Percentiles rank a stretch among this genome's conserved stretches.
These are phyloP conservation scores for Metschnikowia koreensis DNA, from an alignment of 805 yeast genomes.

Conservation along the genomic window DNA sequence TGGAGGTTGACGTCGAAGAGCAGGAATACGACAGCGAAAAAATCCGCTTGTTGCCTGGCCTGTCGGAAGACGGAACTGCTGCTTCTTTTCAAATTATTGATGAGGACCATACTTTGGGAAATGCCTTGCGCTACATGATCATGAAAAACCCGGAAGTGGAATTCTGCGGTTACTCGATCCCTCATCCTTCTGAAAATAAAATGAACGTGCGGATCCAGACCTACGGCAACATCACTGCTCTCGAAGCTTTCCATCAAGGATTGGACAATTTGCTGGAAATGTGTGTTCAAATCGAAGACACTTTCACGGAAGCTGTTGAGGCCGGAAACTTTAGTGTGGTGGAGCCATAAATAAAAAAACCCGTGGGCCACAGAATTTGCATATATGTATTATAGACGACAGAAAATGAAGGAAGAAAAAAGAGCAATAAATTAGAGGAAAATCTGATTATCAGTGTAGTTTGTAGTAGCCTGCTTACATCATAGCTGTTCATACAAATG, in stretches of 20 bases:
- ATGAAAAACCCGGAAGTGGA: constrained; percentile 98
- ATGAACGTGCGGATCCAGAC: constrained; percentile 93
- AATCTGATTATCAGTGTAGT: too few relatives aligned
- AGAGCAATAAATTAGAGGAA: background rate
- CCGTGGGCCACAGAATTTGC: background rate
- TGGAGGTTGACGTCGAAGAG: constrained; percentile 34
- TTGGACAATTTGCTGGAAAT: constrained; percentile 77
- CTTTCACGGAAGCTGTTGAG: constrained; percentile 66
- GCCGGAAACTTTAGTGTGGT: constrained; percentile 51
- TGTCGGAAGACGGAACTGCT: constrained; percentile 89
- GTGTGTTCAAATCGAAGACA: constrained; percentile 80
- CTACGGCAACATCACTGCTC: constrained; percentile 79
- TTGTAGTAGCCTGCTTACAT: too few relatives aligned
- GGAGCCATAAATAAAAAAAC: constrained; percentile 43
- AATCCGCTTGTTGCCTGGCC: constrained; percentile 74
- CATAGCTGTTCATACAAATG: too few relatives aligned
- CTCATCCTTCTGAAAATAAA: constrained; percentile 93
- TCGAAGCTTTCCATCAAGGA: constrained; percentile 91
- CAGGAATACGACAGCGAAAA: constrained; percentile 55
- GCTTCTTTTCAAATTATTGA: constrained; percentile 91
- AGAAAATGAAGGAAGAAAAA: background rate
- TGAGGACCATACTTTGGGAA: constrained; percentile 96
- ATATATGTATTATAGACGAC: constrained; percentile 6
- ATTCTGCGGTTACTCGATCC: constrained; percentile 97
- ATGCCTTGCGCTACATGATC: constrained; percentile 87